Evolutionary conservation across 1,284 basidiomycete species (phyloP).

Genomic region (Fistulinella cinereoalba): DNA sequence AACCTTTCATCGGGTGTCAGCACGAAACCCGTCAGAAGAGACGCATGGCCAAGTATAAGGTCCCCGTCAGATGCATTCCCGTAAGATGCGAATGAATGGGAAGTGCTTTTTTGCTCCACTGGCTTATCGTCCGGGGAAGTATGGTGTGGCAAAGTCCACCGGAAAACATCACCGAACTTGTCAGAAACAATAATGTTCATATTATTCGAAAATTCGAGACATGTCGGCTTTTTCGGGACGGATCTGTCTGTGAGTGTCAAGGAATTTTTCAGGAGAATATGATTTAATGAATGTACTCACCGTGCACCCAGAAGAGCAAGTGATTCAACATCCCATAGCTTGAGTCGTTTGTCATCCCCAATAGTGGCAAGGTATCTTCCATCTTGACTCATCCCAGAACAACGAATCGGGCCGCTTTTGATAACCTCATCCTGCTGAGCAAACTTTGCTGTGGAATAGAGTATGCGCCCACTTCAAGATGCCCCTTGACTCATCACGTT

Average conservation of each 20-base stretch:
- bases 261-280: neutral
- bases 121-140: conserved; percentile 24
- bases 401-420: conserved; percentile 59
- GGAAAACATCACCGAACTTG: conserved; percentile 86
- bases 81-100: conserved; percentile 53
- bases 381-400: conserved; percentile 50
- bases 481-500: conserved; percentile 9
- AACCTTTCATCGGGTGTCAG: conserved; percentile 66
- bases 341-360: conserved; percentile 79
- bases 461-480: conserved; percentile 52
- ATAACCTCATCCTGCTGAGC: conserved; percentile 35
- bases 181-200: conserved; percentile 70
- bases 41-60: conserved; percentile 83
- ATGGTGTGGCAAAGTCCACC: no score
- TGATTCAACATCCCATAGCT: conserved; percentile 64
- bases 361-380: conserved; percentile 57
- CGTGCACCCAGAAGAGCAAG: conserved; percentile 58
- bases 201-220: conserved; percentile 55
- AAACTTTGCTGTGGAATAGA: conserved; percentile 43
- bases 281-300: conserved; percentile 41
- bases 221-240: conserved; percentile 74
- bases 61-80: conserved; percentile 73
- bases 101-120: conserved; percentile 26
- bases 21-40: conserved; percentile 72
- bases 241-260: conserved; percentile 45